Conservation (phyloP, 495 filamentous ascomycete species). For the Aspergillus nidulans region DNA sequence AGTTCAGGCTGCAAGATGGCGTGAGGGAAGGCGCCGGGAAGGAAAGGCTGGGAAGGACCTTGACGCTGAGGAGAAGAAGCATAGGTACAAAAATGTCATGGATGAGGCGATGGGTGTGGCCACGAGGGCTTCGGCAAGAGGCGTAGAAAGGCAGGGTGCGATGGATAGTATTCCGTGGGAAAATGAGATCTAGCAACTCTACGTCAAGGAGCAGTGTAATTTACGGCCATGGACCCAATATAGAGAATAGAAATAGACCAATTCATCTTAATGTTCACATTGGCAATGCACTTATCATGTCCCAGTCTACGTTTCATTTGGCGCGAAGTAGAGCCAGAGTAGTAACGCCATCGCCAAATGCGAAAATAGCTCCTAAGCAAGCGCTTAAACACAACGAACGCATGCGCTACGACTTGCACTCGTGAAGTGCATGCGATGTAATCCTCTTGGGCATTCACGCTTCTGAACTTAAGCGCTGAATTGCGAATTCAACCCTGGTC, state of each 20-base stretch:
- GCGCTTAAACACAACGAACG: neutral
- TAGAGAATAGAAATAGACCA: neutral
- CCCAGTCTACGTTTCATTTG: neutral
- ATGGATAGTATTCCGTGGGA: constrained; percentile 85
- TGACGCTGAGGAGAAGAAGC: constrained; percentile 38
- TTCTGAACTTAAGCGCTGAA: neutral
- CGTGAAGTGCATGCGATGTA: neutral
- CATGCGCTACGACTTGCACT: neutral
- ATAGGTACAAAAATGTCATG: constrained; percentile 46
- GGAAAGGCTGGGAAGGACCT: constrained; percentile 34
- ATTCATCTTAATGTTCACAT: neutral
- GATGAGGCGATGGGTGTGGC: constrained; percentile 61
- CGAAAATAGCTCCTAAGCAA: neutral
- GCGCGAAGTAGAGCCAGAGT: neutral
- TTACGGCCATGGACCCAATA: neutral
- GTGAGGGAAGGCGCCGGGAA: constrained; percentile 29
- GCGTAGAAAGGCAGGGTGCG: constrained; percentile 75
- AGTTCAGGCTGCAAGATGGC: constrained; percentile 52
- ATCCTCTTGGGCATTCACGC: neutral
- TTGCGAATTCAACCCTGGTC: neutral
- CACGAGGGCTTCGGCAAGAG: constrained; percentile 67
- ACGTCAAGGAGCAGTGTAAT: neutral
- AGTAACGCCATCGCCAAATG: neutral
- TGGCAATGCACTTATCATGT: neutral
- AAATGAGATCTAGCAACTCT: constrained; percentile 55